Percentiles rank a stretch among this genome's conserved stretches.
These are phyloP conservation scores for Tulasnella sp. DNA, from an alignment of 768 basidiomycete species.

Conservation along the genomic window DNA sequence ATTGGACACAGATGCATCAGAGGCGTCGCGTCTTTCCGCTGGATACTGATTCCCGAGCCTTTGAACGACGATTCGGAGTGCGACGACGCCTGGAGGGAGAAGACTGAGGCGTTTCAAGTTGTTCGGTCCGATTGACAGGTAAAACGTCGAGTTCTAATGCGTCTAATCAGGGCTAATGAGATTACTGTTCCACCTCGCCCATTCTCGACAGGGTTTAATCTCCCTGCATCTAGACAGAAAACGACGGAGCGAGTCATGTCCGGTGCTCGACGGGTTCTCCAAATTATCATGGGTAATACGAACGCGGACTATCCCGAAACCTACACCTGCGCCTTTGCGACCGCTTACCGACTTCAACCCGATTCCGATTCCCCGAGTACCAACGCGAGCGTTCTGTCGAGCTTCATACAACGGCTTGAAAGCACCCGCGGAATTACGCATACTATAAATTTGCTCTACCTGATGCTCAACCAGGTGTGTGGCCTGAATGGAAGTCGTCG, in stretches of 20 bases:
- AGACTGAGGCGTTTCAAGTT: conserved; percentile 16
- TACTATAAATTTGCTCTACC: neutral
- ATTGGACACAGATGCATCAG: conserved; percentile 1
- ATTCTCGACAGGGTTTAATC: too few species aligned
- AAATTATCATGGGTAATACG: neutral
- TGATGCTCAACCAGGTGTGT: neutral
- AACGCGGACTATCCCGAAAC: conserved; percentile 15
- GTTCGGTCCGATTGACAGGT: conserved; percentile 13
- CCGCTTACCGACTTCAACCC: conserved; percentile 2
- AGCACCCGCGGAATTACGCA: conserved; percentile 14
- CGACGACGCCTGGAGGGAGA: neutral
- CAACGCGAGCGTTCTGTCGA: neutral
- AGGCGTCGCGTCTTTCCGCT: neutral
- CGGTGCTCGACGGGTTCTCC: neutral
- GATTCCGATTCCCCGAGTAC: neutral
- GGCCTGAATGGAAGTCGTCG: neutral
- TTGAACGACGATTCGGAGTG: neutral
- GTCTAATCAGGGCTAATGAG: neutral
- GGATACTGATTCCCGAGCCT: conserved; percentile 10
- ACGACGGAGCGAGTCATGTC: neutral
- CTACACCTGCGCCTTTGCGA: conserved; percentile 17
- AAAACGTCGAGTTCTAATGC: neutral
- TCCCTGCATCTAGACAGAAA: neutral
- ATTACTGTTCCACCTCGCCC: neutral
- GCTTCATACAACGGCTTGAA: neutral